Percentiles rank a stretch among this genome's conserved stretches.
These are phyloP conservation scores for Metahyphopichia silvanorum DNA, from an alignment of 805 yeast species.

Conservation along the genomic window DNA sequence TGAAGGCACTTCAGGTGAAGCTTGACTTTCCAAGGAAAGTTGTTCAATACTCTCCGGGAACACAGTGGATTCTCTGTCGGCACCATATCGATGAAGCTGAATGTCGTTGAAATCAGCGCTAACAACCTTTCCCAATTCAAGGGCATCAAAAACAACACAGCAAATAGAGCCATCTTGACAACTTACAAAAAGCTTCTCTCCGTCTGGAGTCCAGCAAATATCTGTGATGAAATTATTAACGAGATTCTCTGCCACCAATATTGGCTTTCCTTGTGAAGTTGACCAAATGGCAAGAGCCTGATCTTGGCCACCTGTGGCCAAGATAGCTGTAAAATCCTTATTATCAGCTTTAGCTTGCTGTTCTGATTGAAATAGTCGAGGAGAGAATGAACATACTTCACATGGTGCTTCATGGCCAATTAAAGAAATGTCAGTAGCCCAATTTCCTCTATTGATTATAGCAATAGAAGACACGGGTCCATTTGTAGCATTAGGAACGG, in stretches of 20 bases:
- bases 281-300: constrained; percentile 86
- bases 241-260: constrained; percentile 75
- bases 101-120: constrained; percentile 59
- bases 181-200: constrained; percentile 66
- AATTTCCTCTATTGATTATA: constrained; percentile 69
- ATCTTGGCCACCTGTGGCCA: constrained; percentile 98
- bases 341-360: constrained; percentile 10
- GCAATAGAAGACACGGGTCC: constrained; percentile 78
- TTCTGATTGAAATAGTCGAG: constrained; percentile 53
- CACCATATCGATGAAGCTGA: constrained; percentile 81
- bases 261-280: constrained; percentile 70
- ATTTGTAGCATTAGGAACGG: constrained; percentile 82
- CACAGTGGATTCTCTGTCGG: constrained; percentile 76
- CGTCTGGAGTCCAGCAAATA: constrained; percentile 84
- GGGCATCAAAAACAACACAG: constrained; percentile 56
- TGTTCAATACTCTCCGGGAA: constrained; percentile 88
- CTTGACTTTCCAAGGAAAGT: constrained; percentile 64
- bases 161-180: constrained; percentile 85
- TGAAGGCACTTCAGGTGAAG: constrained; percentile 26
- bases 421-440: constrained; percentile 73
- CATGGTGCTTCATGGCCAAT: constrained; percentile 86
- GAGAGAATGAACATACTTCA: constrained; percentile 75
- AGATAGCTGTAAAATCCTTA: constrained; percentile 52
- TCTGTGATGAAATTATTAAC: constrained; percentile 81
- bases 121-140: constrained; percentile 66